Evolutionary conservation across 164 flowering plant genomes (phyloP), one percentile per base, ranked within the genome.

Genomic region (Sedum album): DNA sequence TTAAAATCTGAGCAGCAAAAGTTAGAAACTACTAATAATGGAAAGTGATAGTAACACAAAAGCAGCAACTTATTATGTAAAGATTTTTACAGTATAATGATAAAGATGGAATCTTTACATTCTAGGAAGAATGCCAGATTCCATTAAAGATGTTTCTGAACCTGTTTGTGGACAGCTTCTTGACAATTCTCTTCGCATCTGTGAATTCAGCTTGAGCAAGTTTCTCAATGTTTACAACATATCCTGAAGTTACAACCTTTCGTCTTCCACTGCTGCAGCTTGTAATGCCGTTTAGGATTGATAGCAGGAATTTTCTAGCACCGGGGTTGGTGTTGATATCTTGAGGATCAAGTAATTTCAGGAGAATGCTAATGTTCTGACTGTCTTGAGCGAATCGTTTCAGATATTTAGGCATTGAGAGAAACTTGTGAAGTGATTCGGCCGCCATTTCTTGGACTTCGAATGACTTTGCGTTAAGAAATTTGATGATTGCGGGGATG

Each of bases 361-460:
- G 81, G 48, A 95, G 33, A 11, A 77, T 20, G 15, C 67, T 76
- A 6, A 88, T 73, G 71, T 80, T 83, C 6, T 73, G 65, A 38
- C 88, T 92, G 38, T 86, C 94, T 35, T 84, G 88, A 14, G 80
- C 69, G 33, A 95, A 84, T 51, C 71, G 78, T 77, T 76, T 84
- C 11, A 91, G 67, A 53, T 90, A 92, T 71, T 71, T 92, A 1
- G 87, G 81, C 10, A 88, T 76, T 23, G 67, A 69, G 10, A 90
- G 74, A 88, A 94, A 73, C 61, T 64, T 71, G 2, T 80, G 79
- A 1, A 95, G 82, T 3, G 88, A 85, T 57, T 84, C 93, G 1
- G 90, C 85, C 21, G 97, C 97, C 83, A 83, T 82, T 78, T 86
- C 96, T 5, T 90, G 75, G 26, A 88, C 74, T 26, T 89, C 90